phyloP scores from a whole-genome alignment of 495 filamentous ascomycete genomes.

The Hypoxylon rickii region DNA sequence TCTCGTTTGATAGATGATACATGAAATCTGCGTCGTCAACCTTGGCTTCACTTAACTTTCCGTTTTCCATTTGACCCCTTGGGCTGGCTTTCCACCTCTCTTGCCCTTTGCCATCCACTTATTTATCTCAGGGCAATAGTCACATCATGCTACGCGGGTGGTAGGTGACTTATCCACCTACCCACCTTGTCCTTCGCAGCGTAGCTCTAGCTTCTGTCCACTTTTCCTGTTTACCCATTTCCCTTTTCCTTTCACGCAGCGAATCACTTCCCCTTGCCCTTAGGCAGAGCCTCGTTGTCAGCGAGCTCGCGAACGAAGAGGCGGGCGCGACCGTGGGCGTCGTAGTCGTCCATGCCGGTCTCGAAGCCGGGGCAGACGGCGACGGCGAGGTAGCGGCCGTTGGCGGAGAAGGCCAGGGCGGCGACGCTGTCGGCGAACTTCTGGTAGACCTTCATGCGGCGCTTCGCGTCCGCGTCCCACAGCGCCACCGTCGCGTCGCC shows the following conservation, averaged over 20 bases:
- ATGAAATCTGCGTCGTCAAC: slow-evolving; percentile 4
- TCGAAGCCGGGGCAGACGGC: slow-evolving; percentile 90
- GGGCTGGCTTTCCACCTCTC: neutral
- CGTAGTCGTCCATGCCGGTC: slow-evolving; percentile 80
- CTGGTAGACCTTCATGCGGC: slow-evolving; percentile 88
- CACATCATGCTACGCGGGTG: no score
- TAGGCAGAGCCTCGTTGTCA: slow-evolving; percentile 87
- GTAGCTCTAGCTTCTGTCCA: no score
- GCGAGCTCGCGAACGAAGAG: slow-evolving; percentile 81
- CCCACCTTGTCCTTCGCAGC: no score
- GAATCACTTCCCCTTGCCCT: slow-evolving; percentile 65
- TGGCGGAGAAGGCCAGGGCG: slow-evolving; percentile 72
- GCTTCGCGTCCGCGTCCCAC: slow-evolving; percentile 93
- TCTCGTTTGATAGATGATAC: slow-evolving; percentile 9
- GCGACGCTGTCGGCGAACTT: slow-evolving; percentile 78
- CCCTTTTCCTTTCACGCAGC: neutral
- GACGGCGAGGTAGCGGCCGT: slow-evolving; percentile 84
- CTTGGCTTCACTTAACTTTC: neutral
- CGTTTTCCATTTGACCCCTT: neutral
- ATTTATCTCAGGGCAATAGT: no score
- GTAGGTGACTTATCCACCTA: no score
- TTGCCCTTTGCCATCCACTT: no score
- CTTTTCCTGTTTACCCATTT: no score
- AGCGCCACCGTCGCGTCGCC: slow-evolving; percentile 93
- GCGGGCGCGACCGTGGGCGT: slow-evolving; percentile 69